phyloP scores from a whole-genome alignment of 805 yeast genomes.

The Saturnispora kantuleensis region DNA sequence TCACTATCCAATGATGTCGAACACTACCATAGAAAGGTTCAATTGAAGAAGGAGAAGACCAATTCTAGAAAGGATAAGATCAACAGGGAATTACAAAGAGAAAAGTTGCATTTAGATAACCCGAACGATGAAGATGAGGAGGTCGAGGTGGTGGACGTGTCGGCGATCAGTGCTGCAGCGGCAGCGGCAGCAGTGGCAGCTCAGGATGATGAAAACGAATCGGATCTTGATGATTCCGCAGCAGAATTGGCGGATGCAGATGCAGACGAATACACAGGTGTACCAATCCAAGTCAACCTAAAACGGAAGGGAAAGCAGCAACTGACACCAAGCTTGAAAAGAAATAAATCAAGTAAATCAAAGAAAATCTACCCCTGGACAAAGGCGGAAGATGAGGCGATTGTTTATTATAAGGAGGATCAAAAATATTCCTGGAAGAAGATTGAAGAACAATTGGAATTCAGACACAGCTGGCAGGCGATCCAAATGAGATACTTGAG shows the following conservation, averaged over 20 bases:
- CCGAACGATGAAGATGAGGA: slow-evolving; percentile 1
- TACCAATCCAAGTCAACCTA: slow-evolving; percentile 4
- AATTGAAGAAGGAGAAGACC: slow-evolving; percentile 13
- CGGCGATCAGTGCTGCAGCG: slow-evolving; percentile 2
- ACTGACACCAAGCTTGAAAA: neutral
- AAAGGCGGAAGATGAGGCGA: slow-evolving; percentile 28
- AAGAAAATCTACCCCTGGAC: slow-evolving; percentile 23
- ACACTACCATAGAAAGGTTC: slow-evolving; percentile 23
- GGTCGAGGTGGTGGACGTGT: neutral
- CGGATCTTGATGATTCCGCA: neutral
- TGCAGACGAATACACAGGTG: slow-evolving; percentile 5
- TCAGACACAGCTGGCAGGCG: slow-evolving; percentile 35
- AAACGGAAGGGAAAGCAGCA: neutral
- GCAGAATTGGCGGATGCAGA: slow-evolving; percentile 6
- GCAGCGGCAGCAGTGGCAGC: neutral
- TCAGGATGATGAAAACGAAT: slow-evolving; percentile 2
- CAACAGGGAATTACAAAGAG: slow-evolving; percentile 3
- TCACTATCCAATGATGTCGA: slow-evolving; percentile 23
- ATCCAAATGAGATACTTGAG: slow-evolving; percentile 38
- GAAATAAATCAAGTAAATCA: neutral
- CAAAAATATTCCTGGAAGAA: slow-evolving; percentile 30
- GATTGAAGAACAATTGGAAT: slow-evolving; percentile 25
- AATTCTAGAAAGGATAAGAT: slow-evolving; percentile 6
- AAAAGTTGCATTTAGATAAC: neutral
- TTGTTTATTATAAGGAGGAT: slow-evolving; percentile 30